Base-by-base conservation (phyloP, 2,329 filamentous ascomycete genomes). In the Cadophora gregata region DNA sequence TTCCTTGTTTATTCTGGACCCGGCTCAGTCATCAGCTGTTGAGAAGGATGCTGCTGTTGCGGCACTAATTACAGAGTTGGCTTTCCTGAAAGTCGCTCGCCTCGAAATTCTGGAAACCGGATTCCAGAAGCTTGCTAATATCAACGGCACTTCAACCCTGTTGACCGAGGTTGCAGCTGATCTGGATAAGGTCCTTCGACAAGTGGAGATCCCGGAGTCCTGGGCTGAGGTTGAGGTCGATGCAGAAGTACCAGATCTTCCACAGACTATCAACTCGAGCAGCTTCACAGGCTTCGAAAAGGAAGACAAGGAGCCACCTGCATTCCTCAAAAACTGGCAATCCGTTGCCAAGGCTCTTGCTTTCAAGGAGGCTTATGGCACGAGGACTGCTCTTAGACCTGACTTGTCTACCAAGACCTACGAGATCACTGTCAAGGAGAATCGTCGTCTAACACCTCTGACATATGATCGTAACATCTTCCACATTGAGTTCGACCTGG, bases 391-490 rank as follows among this genome's bases (percentile, higher is more conserved):
- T 62, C 88, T 99, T 48, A 92, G 96, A 63, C 96, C 96, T 12
- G 96, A 99, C 75, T 83, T 97, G 63, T 82, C 90, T 10, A 88
- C 93, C 76, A 93, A 95, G 86, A 98, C 95, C 1, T 90, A 87
- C 75, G 92, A 93, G 50, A 91, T 97, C 63, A 90, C 89, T 63
- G 94, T 99, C 79, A 93, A 96, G 83, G 96, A 98, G 83, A 97
- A 97, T 82, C 92, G 96, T 69, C 89, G 96, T 70, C 86, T 99
- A 64, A 99, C 96, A 0, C 96, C 96, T 3, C 75, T 81, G 27
- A 91, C 89, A 36, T 99, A 99, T 78, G 94, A 98, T 80, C 93
- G 96, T 74, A 97, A 99, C 85, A 98, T 99, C 80, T 99, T 99
- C 90, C 96, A 99, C 82, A 98, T 99, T 70, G 96, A 99, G 81